A percentile compares a stretch with the other conserved stretches of the same genome.
phyloP scores from a whole-genome alignment of 371 early-diverging fungal genomes.

The Mortierella sp. region DNA sequence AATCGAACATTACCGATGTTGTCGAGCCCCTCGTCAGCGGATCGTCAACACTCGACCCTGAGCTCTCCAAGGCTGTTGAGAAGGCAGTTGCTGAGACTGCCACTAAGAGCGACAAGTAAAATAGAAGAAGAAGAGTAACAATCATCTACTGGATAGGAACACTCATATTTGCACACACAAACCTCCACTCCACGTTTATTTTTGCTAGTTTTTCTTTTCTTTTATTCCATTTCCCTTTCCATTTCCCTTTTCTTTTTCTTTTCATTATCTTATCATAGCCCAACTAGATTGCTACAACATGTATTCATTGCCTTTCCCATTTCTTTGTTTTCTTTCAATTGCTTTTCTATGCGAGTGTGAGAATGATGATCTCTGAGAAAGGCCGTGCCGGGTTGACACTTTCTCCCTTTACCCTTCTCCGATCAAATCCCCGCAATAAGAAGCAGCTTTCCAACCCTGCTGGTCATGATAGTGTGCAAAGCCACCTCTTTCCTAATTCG shows the following conservation, averaged over 20 bases:
- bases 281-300: conserved; percentile 2
- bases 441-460: not conserved
- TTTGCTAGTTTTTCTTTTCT: not conserved
- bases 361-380: not conserved
- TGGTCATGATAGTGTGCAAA: not conserved
- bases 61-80: conserved; percentile 49
- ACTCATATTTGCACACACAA: not conserved
- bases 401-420: not conserved
- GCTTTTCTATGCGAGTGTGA: not conserved
- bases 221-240: not conserved
- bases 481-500: conserved; percentile 1
- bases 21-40: conserved; percentile 43
- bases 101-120: conserved; percentile 36
- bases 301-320: not conserved
- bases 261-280: not conserved
- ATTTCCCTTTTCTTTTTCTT: not conserved
- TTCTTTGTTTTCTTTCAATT: not conserved
- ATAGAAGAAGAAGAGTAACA: not conserved
- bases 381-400: not conserved
- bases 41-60: conserved; percentile 36
- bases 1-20: conserved; percentile 31
- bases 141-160: not conserved
- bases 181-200: not conserved
- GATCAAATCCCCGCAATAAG: not conserved
- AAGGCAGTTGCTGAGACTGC: conserved; percentile 42